Conservation (phyloP, 148 eudicot species). For the Linanthus parryae region DNA sequence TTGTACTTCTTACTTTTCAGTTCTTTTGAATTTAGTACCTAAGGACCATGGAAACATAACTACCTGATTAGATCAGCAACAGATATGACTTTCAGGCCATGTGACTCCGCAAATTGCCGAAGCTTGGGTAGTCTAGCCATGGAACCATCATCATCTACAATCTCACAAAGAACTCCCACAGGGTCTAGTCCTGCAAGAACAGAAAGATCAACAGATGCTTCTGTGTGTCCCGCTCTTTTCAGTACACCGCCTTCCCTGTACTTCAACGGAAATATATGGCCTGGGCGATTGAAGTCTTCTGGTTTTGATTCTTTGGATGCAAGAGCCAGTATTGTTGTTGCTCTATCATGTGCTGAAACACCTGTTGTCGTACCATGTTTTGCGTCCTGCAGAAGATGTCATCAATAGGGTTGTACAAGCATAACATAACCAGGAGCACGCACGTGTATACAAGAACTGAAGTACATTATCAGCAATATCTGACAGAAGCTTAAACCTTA, state of each 20-base stretch:
- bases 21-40: too few species aligned
- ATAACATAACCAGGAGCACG: too few species aligned
- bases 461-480: too few species aligned
- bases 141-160: slow-evolving; percentile 97
- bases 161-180: slow-evolving; percentile 80
- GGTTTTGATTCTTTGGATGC: slow-evolving; percentile 78
- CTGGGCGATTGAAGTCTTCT: slow-evolving; percentile 87
- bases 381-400: slow-evolving; percentile 60
- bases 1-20: too few species aligned
- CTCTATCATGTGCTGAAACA: slow-evolving; percentile 82
- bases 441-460: too few species aligned
- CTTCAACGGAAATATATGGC: slow-evolving; percentile 91
- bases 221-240: slow-evolving; percentile 96
- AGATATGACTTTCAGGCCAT: slow-evolving; percentile 73
- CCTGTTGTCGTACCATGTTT: slow-evolving; percentile 90
- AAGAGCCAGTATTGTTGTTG: slow-evolving; percentile 66
- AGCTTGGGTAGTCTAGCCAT: slow-evolving; percentile 93
- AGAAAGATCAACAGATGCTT: slow-evolving; percentile 85
- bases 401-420: too few species aligned
- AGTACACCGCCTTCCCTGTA: slow-evolving; percentile 91
- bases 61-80: slow-evolving; percentile 91
- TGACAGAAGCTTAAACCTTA: too few species aligned
- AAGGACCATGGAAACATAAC: too few species aligned
- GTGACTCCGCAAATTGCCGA: slow-evolving; percentile 54
- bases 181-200: slow-evolving; percentile 78